Percentiles rank a stretch among this genome's conserved stretches.
Conservation (phyloP, 345 rosid species). For the Populus euphratica region DNA sequence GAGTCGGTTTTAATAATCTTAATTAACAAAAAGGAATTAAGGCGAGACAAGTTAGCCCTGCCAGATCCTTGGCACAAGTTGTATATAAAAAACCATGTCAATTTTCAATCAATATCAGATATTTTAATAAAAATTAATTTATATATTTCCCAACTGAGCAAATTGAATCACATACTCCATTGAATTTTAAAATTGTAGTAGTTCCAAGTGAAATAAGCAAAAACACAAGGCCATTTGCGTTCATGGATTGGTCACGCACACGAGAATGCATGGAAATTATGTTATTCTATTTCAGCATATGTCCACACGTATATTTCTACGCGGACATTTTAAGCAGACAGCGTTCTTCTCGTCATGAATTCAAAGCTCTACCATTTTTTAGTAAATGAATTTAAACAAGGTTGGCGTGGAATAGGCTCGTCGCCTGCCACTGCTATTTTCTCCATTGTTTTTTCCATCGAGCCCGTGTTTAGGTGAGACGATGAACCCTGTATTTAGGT, state of each 20-base stretch:
- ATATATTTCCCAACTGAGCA: neutral
- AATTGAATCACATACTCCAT: neutral
- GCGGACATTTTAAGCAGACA: neutral
- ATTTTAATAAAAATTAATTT: neutral
- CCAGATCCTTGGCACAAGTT: neutral
- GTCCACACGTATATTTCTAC: neutral
- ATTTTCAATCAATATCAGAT: neutral
- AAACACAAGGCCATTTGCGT: neutral
- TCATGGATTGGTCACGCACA: neutral
- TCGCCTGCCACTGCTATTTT: neutral
- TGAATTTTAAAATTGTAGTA: neutral
- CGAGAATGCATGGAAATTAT: neutral
- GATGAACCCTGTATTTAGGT: neutral
- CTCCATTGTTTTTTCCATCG: neutral
- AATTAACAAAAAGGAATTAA: neutral
- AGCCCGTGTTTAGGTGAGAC: neutral
- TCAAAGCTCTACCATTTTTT: neutral
- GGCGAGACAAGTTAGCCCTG: neutral
- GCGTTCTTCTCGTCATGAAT: neutral
- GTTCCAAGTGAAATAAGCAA: neutral
- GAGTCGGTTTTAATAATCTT: too few relatives aligned
- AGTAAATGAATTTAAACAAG: too few relatives aligned
- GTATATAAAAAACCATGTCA: neutral
- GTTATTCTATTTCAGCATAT: neutral
- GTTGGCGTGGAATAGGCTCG: neutral